Percentiles rank a stretch among this genome's conserved stretches.
Conservation (phyloP, 495 filamentous ascomycete genomes). For the Parathielavia appendiculata region DNA sequence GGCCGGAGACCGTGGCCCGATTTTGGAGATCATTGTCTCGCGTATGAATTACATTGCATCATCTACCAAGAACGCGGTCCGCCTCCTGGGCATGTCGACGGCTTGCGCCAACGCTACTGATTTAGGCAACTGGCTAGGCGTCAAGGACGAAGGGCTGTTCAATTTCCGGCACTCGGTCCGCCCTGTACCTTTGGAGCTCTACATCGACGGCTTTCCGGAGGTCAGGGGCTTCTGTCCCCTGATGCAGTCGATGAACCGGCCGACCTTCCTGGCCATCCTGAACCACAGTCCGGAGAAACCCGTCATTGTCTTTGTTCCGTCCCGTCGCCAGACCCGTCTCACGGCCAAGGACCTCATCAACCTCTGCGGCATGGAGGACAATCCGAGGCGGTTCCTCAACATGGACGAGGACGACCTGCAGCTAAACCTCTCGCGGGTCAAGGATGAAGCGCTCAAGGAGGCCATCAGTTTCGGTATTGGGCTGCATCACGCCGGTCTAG, state of each 20-base stretch:
- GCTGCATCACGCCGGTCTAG: constrained; percentile 92
- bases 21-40: constrained; percentile 98
- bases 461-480: constrained; percentile 95
- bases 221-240: constrained; percentile 92
- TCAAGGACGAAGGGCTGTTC: constrained; percentile 85
- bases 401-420: constrained; percentile 95
- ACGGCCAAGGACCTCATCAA: constrained; percentile 96
- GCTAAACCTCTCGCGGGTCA: constrained; percentile 73
- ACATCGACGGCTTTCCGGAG: constrained; percentile 95
- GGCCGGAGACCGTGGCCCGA: constrained; percentile 91
- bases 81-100: constrained; percentile 95
- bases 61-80: constrained; percentile 79
- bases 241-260: constrained; percentile 99
- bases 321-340: constrained; percentile 86
- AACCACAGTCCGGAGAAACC: constrained; percentile 92
- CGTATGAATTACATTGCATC: constrained; percentile 99
- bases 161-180: constrained; percentile 98
- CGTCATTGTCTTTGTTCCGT: constrained; percentile 97
- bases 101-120: constrained; percentile 95
- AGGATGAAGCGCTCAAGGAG: constrained; percentile 87
- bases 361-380: constrained; percentile 96
- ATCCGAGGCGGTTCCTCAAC: constrained; percentile 82
- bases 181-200: constrained; percentile 90
- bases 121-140: constrained; percentile 92
- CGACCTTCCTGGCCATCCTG: constrained; percentile 94